A percentile compares a stretch with the other conserved stretches of the same genome.
phyloP scores from a whole-genome alignment of 352 stramenopile genomes.

The Pythium aphanidermatum region DNA sequence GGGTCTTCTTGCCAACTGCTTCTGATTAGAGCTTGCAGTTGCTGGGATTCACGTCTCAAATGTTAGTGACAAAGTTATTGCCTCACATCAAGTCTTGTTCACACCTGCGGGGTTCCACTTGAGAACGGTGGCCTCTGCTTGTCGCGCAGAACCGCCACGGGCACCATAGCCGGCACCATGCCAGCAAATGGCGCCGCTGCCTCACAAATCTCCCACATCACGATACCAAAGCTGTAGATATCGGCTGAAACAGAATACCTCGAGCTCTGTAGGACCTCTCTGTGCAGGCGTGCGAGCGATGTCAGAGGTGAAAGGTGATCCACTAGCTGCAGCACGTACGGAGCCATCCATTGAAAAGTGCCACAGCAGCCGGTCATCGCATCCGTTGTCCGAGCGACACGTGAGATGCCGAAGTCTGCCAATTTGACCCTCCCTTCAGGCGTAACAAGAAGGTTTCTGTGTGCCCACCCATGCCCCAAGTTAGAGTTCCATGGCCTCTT shows the following conservation, averaged over 20 bases:
- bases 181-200: slow-evolving; percentile 50
- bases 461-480: background rate
- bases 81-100: background rate
- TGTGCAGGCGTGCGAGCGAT: slow-evolving; percentile 12
- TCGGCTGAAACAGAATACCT: slow-evolving; percentile 66
- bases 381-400: slow-evolving; percentile 37
- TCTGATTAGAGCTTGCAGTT: slow-evolving; percentile 50
- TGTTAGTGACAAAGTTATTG: too few species aligned
- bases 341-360: slow-evolving; percentile 82
- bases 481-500: background rate
- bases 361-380: slow-evolving; percentile 74
- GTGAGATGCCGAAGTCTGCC: slow-evolving; percentile 75
- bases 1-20: slow-evolving; percentile 66
- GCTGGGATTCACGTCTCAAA: slow-evolving; percentile 29
- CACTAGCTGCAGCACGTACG: slow-evolving; percentile 51
- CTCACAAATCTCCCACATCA: slow-evolving; percentile 83
- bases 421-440: slow-evolving; percentile 67
- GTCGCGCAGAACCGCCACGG: slow-evolving; percentile 59
- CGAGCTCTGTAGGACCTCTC: slow-evolving; percentile 60
- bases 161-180: slow-evolving; percentile 41
- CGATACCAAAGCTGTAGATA: slow-evolving; percentile 77
- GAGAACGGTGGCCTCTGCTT: slow-evolving; percentile 55
- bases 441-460: slow-evolving; percentile 71
- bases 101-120: slow-evolving; percentile 50
- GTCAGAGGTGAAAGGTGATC: background rate